These are phyloP conservation scores for Leccinum variicolor DNA, from an alignment of 768 basidiomycete species.

Conservation along the genomic window DNA sequence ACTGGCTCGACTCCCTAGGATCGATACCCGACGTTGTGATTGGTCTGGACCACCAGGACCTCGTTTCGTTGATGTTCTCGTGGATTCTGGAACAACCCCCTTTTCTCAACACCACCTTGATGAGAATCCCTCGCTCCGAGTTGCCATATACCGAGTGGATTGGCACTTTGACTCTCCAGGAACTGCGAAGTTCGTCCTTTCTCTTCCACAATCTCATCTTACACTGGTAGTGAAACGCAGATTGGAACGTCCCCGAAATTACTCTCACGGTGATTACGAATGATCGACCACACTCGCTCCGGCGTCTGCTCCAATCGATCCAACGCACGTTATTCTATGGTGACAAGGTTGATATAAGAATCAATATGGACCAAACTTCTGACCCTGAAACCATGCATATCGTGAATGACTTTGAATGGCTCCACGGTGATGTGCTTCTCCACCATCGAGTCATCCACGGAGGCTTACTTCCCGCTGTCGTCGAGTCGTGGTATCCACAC, in stretches of 20 bases:
- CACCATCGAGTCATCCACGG: constrained; percentile 77
- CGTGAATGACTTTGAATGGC: constrained; percentile 54
- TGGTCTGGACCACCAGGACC: constrained; percentile 30
- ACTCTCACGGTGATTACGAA: constrained; percentile 78
- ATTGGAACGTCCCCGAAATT: constrained; percentile 69
- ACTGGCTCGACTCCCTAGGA: constrained; percentile 33
- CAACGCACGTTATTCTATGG: constrained; percentile 60
- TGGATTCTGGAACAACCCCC: constrained; percentile 18
- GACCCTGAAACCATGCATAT: constrained; percentile 57
- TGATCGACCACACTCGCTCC: constrained; percentile 67
- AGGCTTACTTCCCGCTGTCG: constrained; percentile 77
- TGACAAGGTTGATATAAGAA: constrained; percentile 56
- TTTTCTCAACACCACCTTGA: constrained; percentile 30
- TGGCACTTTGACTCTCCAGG: constrained; percentile 49
- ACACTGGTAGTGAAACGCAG: constrained; percentile 36
- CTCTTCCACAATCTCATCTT: constrained; percentile 8
- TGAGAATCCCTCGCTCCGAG: constrained; percentile 48
- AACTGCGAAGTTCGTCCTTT: constrained; percentile 33
- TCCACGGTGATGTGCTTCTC: constrained; percentile 52
- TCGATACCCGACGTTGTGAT: constrained; percentile 33
- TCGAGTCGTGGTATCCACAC: constrained; percentile 86
- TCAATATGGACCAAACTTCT: constrained; percentile 76
- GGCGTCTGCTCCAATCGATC: constrained; percentile 63
- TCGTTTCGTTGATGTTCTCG: constrained; percentile 20
- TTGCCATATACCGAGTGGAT: constrained; percentile 60